Base-by-base conservation (phyloP, 2,329 filamentous ascomycete species). In the Nectriaceae sp. region DNA sequence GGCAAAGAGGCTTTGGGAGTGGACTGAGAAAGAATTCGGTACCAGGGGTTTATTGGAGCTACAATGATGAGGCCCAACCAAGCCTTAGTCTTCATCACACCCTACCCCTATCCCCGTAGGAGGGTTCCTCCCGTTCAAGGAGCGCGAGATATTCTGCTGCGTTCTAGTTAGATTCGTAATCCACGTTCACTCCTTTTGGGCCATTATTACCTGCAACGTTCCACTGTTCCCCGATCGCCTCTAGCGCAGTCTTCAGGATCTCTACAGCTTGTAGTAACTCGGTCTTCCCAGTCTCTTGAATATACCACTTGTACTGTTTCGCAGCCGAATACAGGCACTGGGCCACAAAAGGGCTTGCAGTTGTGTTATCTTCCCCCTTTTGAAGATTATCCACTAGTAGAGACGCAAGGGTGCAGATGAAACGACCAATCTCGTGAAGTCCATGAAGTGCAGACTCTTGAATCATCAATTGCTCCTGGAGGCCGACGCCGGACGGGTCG, bases 1-100 rank as follows among this genome's bases (percentile, higher is more conserved):
- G 39, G 57, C 56, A 31, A 29, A 24, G 36, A 52, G 42, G 31
- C 19, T 53, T 3, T 53, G 49, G 49, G 44, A 56, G 21, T 54
- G 54, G 51, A 56, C 53, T 15, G 37, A 41, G 11, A 19, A 29
- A 11, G 40, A 56, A 40, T 22, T 56, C 21, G 19, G 47, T 3
- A 21, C 10, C 8, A 56, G 44, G 22, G 53, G 53, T 3, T 33
- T 54, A 29, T 41, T 54, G 19, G 41, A 31, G 18, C 26, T 31
- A 31, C 15, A 8, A 10, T 31, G 15, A 31, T 10, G 8, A 15
- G 15, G 26, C 26, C 15, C 15, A n/a, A n/a, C n/a, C n/a, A n/a
- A n/a, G n/a, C n/a, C 31, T 29, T 44, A 2, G 21, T 20, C 16
- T n/a, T n/a, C n/a, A n/a, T n/a, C n/a, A n/a, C n/a, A n/a, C n/a